Conservation (phyloP, 2,329 filamentous ascomycete species). For the Diaporthe sp. region DNA sequence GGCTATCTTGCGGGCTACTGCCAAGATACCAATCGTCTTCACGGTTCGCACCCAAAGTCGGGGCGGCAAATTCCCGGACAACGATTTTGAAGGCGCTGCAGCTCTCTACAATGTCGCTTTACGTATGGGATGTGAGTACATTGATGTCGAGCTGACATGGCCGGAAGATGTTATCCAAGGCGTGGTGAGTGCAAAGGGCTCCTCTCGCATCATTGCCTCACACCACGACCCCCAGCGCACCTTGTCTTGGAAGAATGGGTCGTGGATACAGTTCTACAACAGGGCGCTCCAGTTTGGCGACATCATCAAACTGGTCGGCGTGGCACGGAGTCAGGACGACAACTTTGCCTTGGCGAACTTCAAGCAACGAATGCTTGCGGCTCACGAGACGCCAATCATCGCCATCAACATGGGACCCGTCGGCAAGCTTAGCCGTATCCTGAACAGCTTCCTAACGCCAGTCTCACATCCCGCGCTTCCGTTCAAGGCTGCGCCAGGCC, state of each 20-base stretch:
- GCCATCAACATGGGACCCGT: slow-evolving; percentile 94
- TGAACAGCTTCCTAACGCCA: slow-evolving; percentile 94
- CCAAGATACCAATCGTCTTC: slow-evolving; percentile 88
- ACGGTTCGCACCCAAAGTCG: slow-evolving; percentile 89
- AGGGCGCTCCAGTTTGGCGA: slow-evolving; percentile 90
- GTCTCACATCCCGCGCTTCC: slow-evolving; percentile 92
- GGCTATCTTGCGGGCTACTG: slow-evolving; percentile 79
- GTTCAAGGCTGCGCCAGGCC: slow-evolving; percentile 93
- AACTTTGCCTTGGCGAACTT: slow-evolving; percentile 90
- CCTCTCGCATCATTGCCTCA: slow-evolving; percentile 90
- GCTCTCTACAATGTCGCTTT: slow-evolving; percentile 84
- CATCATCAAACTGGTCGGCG: slow-evolving; percentile 92
- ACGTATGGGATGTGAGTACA: slow-evolving; percentile 88
- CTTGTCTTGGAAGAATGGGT: slow-evolving; percentile 92
- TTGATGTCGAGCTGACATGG: slow-evolving; percentile 92
- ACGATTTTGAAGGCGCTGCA: slow-evolving; percentile 77
- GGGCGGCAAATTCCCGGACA: slow-evolving; percentile 89
- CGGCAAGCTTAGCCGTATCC: slow-evolving; percentile 89
- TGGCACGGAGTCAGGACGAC: slow-evolving; percentile 82
- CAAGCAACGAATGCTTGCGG: slow-evolving; percentile 79
- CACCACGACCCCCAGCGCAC: slow-evolving; percentile 88
- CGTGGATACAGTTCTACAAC: slow-evolving; percentile 93
- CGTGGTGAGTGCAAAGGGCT: slow-evolving; percentile 75
- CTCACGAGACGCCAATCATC: slow-evolving; percentile 87
- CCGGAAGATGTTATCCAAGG: slow-evolving; percentile 80